These are phyloP conservation scores for Trichoderma citrinoviride DNA, from an alignment of 2,329 filamentous ascomycete species.

Conservation along the genomic window DNA sequence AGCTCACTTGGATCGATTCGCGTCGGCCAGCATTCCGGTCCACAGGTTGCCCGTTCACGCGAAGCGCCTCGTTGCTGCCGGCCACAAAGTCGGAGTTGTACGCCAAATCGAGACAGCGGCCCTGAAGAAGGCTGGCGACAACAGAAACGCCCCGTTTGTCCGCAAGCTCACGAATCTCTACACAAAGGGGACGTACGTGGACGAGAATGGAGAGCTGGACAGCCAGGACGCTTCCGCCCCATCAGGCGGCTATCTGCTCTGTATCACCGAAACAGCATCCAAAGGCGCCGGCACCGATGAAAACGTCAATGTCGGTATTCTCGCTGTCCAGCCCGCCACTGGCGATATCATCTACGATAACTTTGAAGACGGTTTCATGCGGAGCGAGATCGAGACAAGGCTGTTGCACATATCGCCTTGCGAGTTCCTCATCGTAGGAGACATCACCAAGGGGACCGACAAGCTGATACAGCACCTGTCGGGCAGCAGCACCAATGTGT, in stretches of 20 bases:
- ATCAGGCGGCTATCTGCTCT: conserved; percentile 83
- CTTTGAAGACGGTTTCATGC: conserved; percentile 97
- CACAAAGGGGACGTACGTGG: conserved; percentile 96
- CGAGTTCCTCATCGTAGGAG: conserved; percentile 89
- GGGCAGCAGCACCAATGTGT: conserved; percentile 84
- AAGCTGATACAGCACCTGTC: conserved; percentile 90
- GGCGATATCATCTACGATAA: conserved; percentile 94
- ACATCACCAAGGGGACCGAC: conserved; percentile 85
- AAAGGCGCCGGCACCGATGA: conserved; percentile 84
- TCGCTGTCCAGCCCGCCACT: conserved; percentile 93
- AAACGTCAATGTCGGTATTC: conserved; percentile 84
- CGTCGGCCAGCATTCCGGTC: conserved; percentile 91
- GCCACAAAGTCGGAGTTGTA: conserved; percentile 94
- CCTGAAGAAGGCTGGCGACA: conserved; percentile 91
- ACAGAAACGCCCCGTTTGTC: conserved; percentile 86
- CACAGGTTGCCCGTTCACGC: conserved; percentile 90
- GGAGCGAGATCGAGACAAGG: conserved; percentile 92
- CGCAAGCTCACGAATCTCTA: conserved; percentile 94
- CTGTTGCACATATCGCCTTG: conserved; percentile 92
- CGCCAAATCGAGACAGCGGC: conserved; percentile 93
- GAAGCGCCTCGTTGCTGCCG: conserved; percentile 85
- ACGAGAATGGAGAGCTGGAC: conserved; percentile 82
- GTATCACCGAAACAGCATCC: conserved; percentile 80
- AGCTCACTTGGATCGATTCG: conserved; percentile 86
- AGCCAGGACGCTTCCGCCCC: conserved; percentile 45